Evolutionary conservation across 441 rosid genomes (phyloP), one percentile per base, ranked within the genome.

Genomic region (Gossypium schwendimanii): DNA sequence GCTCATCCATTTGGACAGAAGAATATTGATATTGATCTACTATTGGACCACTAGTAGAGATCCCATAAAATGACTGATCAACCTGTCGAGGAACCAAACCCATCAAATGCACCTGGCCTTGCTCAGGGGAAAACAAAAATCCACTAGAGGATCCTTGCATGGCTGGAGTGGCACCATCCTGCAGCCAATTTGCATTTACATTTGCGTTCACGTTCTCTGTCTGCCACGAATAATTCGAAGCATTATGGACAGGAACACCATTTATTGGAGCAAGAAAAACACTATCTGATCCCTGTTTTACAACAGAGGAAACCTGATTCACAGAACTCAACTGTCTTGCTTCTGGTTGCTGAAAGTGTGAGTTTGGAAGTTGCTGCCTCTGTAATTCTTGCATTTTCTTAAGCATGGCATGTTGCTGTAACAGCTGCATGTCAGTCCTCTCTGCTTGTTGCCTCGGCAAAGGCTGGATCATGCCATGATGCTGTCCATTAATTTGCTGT

Each of bases 321-420:
- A 77, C 26, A 44, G 92, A 79, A 80, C 74, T 81, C 70, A 77
- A 70, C 75, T 82, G 91, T 76, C 87, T 81, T 63, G 78, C 72
- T 66, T 81, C 89, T 39, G 85, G 86, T 59, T 77, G 84, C 82
- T 78, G 85, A 73, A 82, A 71, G 54, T 81, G 90, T 64, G 88
- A 85, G 80, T 87, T 85, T 63, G 81, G 87, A 74, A 85, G 77
- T 8, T 84, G 87, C 71, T 87, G 96, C 78, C 91, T 84, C 77
- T 89, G 96, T 71, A 84, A 72, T 47, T 92, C 93, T 72, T 84
- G 94, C 81, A 91, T 78, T 82, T 92, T 91, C 80, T 83, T 90
- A 53, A 83, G 69, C 83, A 89, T 82, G 63, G 80, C 75, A 70
- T 92, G 90, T 67, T 89, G 88, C 75, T 92, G 97, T 31, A 90